Evolutionary conservation across 2,329 filamentous ascomycete genomes (phyloP), one percentile per base, ranked within the genome.

Genomic region (Akanthomyces dipterigenus): DNA sequence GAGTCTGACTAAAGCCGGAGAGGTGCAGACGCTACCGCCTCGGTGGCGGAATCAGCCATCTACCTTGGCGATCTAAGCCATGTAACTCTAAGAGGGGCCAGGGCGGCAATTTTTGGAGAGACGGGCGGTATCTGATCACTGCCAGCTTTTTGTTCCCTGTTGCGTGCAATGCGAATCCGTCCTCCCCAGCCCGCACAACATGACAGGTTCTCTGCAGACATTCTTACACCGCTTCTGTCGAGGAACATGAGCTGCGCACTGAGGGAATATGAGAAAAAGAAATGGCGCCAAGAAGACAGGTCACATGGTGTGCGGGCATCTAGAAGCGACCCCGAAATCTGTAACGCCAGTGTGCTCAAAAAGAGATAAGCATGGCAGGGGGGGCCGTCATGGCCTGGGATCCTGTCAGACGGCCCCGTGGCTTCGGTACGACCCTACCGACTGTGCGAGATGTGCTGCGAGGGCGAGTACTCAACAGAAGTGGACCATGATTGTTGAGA

Each of bases 11-110:
- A 38, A 24, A 49, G 31, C 54, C 16, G 26, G 26, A 22, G 38
- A 20, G 43, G 38, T 7, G 28, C 22, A 45, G 34, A 22, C 42
- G 26, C 31, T 24, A 28, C 28, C 43, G 12, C 22, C 16, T 43
- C 55, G 28, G 43, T 20, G 55, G 55, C 42, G 55, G 34, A 58
- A 58, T 58, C 55, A 50, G 55, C 18, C 31, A 42, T 50, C 24
- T 42, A 48, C 55, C n/a, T 58, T 58, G 55, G 55, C 55, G 55
- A 58, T 58, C 55, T 56, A 46, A 8, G 12, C 20, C 46, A 46
- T 55, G 24, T 50, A 40, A 26, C 55, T 50, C 9, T 9, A 18
- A 2, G 14, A 22, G 11, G 51, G 28, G 48, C 11, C 46, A 20
- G n/a, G 20, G 43, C 43, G 11, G n/a, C 2, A 49, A 24, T 48